Evolutionary conservation across 148 eudicot species (phyloP).

Genomic region (Rhododendron griersonianum): DNA sequence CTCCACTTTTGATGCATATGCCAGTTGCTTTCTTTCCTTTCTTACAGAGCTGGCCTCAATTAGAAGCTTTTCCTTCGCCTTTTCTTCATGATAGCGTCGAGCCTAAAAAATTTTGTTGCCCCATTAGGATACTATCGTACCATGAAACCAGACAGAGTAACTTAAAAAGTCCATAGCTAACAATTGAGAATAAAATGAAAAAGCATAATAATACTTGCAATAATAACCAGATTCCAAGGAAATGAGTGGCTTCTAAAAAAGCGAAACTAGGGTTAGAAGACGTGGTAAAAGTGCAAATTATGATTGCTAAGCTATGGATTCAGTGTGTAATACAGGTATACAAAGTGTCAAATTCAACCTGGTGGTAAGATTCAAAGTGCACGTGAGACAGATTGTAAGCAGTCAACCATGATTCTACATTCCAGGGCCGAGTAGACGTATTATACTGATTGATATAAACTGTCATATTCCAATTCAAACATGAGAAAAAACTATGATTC

Average conservation of each 20-base stretch:
- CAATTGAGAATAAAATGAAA: not conserved
- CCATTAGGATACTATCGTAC: not conserved
- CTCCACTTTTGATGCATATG: slow-evolving; percentile 47
- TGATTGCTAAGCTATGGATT: not conserved
- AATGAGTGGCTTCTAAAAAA: not conserved
- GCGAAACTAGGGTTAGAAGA: not conserved
- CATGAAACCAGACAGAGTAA: not conserved
- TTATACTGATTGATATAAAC: not conserved
- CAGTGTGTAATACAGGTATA: not conserved
- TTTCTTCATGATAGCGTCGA: slow-evolving; percentile 63
- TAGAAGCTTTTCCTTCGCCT: slow-evolving; percentile 51
- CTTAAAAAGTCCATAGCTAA: not conserved
- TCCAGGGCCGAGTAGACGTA: not conserved
- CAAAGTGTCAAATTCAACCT: not conserved
- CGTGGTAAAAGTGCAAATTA: not conserved
- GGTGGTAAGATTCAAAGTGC: not conserved
- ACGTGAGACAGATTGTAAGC: not conserved
- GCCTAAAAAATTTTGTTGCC: slow-evolving; percentile 28
- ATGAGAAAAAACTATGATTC: not conserved
- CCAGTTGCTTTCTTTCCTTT: slow-evolving; percentile 60
- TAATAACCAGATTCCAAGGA: not conserved
- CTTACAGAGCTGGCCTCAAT: slow-evolving; percentile 40
- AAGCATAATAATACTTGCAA: not conserved
- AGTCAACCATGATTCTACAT: not conserved
- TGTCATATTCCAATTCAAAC: not conserved